Evolutionary conservation across 257 asterid genomes (phyloP).

Genomic region (Eustoma russellianum): DNA sequence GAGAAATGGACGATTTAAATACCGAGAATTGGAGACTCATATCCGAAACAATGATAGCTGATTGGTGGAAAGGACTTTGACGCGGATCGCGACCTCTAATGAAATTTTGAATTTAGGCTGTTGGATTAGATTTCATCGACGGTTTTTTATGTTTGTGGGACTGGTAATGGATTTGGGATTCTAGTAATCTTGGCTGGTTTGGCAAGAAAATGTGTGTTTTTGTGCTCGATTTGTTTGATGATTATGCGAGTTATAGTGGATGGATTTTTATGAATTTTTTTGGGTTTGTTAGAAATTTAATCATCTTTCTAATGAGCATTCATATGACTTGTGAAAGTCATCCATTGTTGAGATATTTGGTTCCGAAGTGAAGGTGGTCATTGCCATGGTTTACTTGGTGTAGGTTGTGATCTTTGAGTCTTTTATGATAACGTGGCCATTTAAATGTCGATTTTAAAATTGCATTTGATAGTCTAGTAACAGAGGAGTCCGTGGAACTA

Average conservation of each 20-base stretch:
- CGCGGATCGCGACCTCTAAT: slow-evolving; percentile 46
- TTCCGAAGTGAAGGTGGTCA: slow-evolving; percentile 39
- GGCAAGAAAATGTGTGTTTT: slow-evolving; percentile 51
- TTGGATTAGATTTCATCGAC: slow-evolving; percentile 51
- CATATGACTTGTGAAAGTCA: not conserved
- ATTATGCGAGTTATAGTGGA: slow-evolving; percentile 23
- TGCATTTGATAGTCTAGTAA: slow-evolving; percentile 10
- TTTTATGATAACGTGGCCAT: slow-evolving; percentile 18
- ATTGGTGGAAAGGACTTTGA: slow-evolving; percentile 43
- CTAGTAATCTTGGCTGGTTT: slow-evolving; percentile 18
- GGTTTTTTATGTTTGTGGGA: slow-evolving; percentile 22
- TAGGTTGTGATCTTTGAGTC: slow-evolving; percentile 17
- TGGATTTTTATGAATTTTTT: slow-evolving; percentile 21
- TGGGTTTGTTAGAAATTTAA: slow-evolving; percentile 34
- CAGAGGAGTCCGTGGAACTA: slow-evolving; percentile 17
- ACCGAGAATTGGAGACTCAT: slow-evolving; percentile 21
- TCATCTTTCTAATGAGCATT: slow-evolving; percentile 27
- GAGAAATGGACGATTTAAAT: slow-evolving; percentile 44
- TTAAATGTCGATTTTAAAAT: slow-evolving; percentile 3
- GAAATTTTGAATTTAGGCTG: slow-evolving; percentile 58
- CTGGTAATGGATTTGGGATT: slow-evolving; percentile 29
- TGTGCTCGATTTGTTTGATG: slow-evolving; percentile 25
- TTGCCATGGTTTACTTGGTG: slow-evolving; percentile 7
- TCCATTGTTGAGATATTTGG: slow-evolving; percentile 18
- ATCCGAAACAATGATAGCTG: slow-evolving; percentile 26